Percentiles rank a stretch among this genome's conserved stretches.
Evolutionary conservation across 768 basidiomycete species (phyloP).

Genomic region (Hemileccinum rubropunctum): DNA sequence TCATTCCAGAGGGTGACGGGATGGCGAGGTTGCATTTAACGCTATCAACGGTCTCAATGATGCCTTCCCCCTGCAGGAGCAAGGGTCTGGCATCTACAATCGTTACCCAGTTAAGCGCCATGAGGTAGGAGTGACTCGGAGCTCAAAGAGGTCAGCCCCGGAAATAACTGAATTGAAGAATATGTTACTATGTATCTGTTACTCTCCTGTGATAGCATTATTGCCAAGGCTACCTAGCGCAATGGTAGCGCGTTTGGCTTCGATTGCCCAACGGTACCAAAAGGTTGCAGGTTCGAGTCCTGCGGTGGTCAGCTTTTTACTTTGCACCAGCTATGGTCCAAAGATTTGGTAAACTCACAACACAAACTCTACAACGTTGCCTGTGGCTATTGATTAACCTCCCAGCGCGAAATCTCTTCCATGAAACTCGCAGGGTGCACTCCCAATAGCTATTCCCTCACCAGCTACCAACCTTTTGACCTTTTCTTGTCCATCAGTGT

Average conservation of each 20-base stretch:
- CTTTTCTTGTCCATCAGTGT: constrained; percentile 34
- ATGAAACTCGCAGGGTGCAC: constrained; percentile 63
- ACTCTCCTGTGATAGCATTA: neutral
- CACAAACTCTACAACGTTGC: neutral
- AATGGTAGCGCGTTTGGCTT: constrained; percentile 97
- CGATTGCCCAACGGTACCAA: constrained; percentile 77
- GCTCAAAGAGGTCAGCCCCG: neutral
- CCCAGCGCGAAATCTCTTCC: constrained; percentile 16
- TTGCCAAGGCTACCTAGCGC: constrained; percentile 70
- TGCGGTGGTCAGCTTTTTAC: constrained; percentile 70
- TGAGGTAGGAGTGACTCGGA: constrained; percentile 25
- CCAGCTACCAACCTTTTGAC: constrained; percentile 32
- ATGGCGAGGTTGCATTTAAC: constrained; percentile 58
- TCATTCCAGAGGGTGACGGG: constrained; percentile 52
- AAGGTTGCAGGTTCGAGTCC: constrained; percentile 97
- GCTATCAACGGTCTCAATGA: constrained; percentile 54
- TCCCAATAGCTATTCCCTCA: constrained; percentile 58
- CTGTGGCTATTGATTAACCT: neutral
- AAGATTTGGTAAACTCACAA: no score
- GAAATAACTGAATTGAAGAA: no score
- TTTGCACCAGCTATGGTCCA: no score
- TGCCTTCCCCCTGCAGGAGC: constrained; percentile 61
- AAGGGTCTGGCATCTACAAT: constrained; percentile 55
- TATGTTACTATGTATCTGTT: no score
- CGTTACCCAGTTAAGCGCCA: constrained; percentile 83